phyloP scores from a whole-genome alignment of 2,329 filamentous ascomycete species.

The Cladobotryum mycophilum region DNA sequence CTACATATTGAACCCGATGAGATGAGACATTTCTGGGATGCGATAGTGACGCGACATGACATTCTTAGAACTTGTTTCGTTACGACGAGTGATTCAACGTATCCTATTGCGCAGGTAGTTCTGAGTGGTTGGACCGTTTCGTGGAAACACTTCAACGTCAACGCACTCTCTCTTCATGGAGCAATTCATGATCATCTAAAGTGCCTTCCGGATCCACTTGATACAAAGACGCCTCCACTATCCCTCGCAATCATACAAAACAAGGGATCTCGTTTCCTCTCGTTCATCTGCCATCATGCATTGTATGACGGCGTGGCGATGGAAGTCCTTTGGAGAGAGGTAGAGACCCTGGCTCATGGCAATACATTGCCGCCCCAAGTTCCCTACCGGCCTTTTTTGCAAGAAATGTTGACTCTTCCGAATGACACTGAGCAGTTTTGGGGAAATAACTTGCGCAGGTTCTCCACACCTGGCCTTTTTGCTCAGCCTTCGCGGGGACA shows the following conservation, averaged over 20 bases:
- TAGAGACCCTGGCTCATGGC: slow-evolving; percentile 53
- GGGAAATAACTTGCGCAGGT: slow-evolving; percentile 47
- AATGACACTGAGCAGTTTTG: slow-evolving; percentile 58
- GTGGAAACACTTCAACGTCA: slow-evolving; percentile 34
- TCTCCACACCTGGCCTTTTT: slow-evolving; percentile 31
- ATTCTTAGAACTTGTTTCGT: slow-evolving; percentile 75
- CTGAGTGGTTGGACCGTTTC: slow-evolving; percentile 39
- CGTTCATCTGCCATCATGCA: slow-evolving; percentile 65
- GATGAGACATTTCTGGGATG: slow-evolving; percentile 56
- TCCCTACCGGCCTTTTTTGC: slow-evolving; percentile 59
- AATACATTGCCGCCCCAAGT: slow-evolving; percentile 41
- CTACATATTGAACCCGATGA: slow-evolving; percentile 43
- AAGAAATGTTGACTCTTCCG: slow-evolving; percentile 45
- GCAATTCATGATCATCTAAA: slow-evolving; percentile 35
- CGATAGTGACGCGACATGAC: slow-evolving; percentile 59
- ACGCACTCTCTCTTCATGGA: slow-evolving; percentile 27
- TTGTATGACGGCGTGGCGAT: slow-evolving; percentile 83
- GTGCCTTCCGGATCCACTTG: slow-evolving; percentile 33
- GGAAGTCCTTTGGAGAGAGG: slow-evolving; percentile 59
- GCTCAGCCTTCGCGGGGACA: slow-evolving; percentile 14
- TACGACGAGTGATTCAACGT: slow-evolving; percentile 51
- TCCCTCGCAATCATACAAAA: slow-evolving; percentile 38
- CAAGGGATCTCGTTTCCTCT: slow-evolving; percentile 32
- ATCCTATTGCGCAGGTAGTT: slow-evolving; percentile 68
- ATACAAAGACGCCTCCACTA: slow-evolving; percentile 39